phyloP scores from a whole-genome alignment of 176 grass and related monocot species.

The Coix lacrymajobi region DNA sequence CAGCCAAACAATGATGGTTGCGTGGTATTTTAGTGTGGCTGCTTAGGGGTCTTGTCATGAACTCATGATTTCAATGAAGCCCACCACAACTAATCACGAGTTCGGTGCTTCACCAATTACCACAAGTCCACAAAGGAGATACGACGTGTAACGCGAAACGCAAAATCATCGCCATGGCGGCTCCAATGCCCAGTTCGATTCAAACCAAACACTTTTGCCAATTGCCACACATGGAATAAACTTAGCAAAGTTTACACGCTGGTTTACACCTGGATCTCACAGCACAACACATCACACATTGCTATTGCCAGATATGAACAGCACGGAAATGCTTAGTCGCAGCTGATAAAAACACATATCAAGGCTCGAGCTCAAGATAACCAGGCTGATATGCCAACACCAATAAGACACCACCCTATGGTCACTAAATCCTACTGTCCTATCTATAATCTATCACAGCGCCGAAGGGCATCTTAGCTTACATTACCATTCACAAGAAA shows the following conservation, averaged over 20 bases:
- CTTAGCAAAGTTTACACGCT: not conserved
- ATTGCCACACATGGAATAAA: not conserved
- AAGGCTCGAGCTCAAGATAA: not conserved
- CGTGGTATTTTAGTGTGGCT: no score
- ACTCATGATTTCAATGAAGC: not conserved
- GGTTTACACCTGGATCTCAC: not conserved
- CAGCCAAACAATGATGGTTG: no score
- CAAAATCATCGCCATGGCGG: not conserved
- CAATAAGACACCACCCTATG: not conserved
- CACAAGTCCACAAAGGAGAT: not conserved
- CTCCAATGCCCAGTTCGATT: not conserved
- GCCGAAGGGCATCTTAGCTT: not conserved
- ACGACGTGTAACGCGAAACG: not conserved
- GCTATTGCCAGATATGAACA: not conserved
- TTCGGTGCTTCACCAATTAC: not conserved
- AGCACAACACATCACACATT: not conserved
- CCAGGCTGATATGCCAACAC: not conserved
- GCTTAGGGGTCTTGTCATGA: no score
- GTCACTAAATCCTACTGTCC: not conserved
- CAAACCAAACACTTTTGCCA: not conserved
- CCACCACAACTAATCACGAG: not conserved
- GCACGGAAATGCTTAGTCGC: not conserved
- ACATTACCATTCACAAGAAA: not conserved
- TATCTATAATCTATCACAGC: not conserved
- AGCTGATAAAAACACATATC: not conserved